These are phyloP conservation scores for Penicillium corylophilum DNA, from an alignment of 2,329 filamentous ascomycete species.

Conservation along the genomic window DNA sequence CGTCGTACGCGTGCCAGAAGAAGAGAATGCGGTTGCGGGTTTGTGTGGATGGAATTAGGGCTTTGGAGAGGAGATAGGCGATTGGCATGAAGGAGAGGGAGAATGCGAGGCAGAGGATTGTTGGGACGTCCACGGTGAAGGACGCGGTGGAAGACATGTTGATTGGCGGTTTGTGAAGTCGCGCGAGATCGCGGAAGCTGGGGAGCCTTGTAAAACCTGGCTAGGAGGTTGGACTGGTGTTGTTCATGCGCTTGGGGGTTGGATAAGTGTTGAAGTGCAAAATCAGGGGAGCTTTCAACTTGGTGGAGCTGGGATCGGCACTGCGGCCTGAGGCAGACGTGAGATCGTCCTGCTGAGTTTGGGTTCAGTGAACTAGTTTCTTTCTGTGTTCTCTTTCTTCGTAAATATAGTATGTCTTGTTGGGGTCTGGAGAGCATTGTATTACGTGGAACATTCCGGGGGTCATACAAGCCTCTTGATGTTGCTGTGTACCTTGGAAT, in stretches of 20 bases:
- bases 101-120: slow-evolving; percentile 55
- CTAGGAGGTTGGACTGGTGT: neutral
- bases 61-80: slow-evolving; percentile 51
- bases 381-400: neutral
- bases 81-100: slow-evolving; percentile 55
- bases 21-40: slow-evolving; percentile 71
- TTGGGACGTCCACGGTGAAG: slow-evolving; percentile 46
- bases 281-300: neutral
- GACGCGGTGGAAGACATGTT: slow-evolving; percentile 22
- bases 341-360: neutral
- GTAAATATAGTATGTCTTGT: neutral
- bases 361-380: neutral
- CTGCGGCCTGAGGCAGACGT: neutral
- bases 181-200: neutral
- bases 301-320: neutral
- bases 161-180: neutral
- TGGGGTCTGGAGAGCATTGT: neutral
- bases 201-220: neutral
- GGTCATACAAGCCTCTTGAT: neutral
- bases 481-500: neutral
- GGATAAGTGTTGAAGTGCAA: neutral
- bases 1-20: slow-evolving; percentile 93
- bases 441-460: neutral
- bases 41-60: slow-evolving; percentile 54
- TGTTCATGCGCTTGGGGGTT: neutral